Evolutionary conservation across 192 early-diverging fungal genomes (phyloP).

Genomic region (Coemansia biformis): DNA sequence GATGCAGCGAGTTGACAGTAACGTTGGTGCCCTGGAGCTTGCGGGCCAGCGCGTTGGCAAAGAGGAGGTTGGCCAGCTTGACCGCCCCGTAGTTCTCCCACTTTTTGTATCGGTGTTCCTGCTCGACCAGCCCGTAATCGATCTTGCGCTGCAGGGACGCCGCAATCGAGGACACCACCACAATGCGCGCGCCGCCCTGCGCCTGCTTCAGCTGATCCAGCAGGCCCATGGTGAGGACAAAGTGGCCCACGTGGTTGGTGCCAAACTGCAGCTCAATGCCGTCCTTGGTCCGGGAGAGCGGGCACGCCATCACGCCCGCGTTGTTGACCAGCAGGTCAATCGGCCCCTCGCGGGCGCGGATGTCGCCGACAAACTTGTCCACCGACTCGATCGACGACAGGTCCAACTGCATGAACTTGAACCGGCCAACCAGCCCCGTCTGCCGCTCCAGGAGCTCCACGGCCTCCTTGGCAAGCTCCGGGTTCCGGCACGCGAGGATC

Average conservation of each 20-base stretch:
- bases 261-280: conserved; percentile 64
- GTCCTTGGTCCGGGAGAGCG: conserved; percentile 51
- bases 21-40: conserved; percentile 15
- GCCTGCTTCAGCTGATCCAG: conserved; percentile 20
- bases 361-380: conserved; percentile 26
- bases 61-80: conserved; percentile 46
- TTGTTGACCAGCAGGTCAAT: conserved; percentile 47
- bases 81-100: conserved; percentile 27
- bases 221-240: conserved; percentile 35
- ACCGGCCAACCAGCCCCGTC: conserved; percentile 27
- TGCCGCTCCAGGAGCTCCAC: conserved; percentile 32
- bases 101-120: conserved; percentile 9
- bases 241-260: conserved; percentile 62
- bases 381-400: conserved; percentile 50
- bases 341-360: conserved; percentile 18
- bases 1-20: conserved; percentile 23
- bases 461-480: conserved; percentile 22
- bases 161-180: conserved; percentile 35
- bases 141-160: conserved; percentile 6
- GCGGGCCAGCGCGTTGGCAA: conserved; percentile 31
- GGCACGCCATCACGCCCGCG: conserved; percentile 59
- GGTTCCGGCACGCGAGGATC: conserved; percentile 45
- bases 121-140: conserved; percentile 15
- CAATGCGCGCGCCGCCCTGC: conserved; percentile 20
- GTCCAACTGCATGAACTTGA: conserved; percentile 48